Evolutionary conservation across 768 basidiomycete genomes (phyloP).

Genomic region (Cubamyces lactineus): DNA sequence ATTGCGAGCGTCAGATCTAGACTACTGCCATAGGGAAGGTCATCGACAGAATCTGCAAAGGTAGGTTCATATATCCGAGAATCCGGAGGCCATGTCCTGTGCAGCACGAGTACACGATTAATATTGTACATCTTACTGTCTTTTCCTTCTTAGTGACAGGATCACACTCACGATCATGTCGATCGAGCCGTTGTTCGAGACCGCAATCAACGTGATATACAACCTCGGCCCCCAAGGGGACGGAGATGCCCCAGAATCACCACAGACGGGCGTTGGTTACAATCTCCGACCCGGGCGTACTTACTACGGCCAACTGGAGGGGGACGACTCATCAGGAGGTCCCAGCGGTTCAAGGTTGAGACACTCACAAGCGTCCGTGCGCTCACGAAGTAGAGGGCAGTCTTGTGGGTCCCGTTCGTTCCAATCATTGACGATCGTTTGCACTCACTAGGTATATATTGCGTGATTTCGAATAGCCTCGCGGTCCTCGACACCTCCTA

Average conservation of each 20-base stretch:
- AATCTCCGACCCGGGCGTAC: neutral
- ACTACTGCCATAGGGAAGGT: no score
- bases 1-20: neutral
- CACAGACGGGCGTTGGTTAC: neutral
- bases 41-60: no score
- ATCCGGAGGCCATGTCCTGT: neutral
- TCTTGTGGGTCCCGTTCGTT: no score
- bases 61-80: neutral
- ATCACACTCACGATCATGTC: neutral
- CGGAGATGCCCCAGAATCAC: neutral
- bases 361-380: no score
- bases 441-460: no score
- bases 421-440: no score
- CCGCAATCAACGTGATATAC: neutral
- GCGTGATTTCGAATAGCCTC: no score
- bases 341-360: no score
- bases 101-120: neutral
- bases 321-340: neutral
- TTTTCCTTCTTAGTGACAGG: no score
- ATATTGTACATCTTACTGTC: neutral
- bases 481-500: no score
- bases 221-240: neutral
- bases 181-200: neutral
- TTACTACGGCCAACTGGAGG: neutral
- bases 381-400: no score